Percentiles rank a stretch among this genome's conserved stretches.
phyloP scores from a whole-genome alignment of 768 basidiomycete genomes.

The Paxillus involutus region DNA sequence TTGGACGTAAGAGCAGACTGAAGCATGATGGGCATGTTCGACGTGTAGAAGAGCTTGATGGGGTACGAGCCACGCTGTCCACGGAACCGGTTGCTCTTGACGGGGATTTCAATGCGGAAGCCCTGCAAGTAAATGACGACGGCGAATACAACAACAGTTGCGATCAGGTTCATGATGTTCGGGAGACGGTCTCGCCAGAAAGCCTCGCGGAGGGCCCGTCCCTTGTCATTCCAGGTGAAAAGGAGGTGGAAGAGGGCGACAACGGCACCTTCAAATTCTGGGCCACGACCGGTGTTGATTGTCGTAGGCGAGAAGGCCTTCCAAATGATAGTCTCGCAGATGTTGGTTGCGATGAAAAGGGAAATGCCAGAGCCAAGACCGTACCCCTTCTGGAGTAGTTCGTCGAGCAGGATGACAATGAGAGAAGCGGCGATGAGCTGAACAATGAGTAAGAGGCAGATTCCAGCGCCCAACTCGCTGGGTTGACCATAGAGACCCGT shows the following conservation, averaged over 20 bases:
- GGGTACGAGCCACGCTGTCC: conserved; percentile 97
- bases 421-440: conserved; percentile 92
- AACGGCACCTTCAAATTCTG: conserved; percentile 97
- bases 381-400: conserved; percentile 98
- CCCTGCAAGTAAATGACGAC: conserved; percentile 98
- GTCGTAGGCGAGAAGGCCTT: conserved; percentile 99
- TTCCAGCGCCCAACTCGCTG: conserved; percentile 89
- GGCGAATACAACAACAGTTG: conserved; percentile 89
- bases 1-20: conserved; percentile 91
- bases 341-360: conserved; percentile 99
- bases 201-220: conserved; percentile 93
- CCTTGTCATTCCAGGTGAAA: conserved; percentile 99
- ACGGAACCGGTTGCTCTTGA: conserved; percentile 94
- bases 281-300: conserved; percentile 95
- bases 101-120: conserved; percentile 97
- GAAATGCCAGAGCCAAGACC: conserved; percentile 98
- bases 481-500: conserved; percentile 97
- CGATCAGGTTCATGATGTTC: conserved; percentile 96
- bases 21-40: conserved; percentile 99
- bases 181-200: conserved; percentile 98
- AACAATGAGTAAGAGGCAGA: conserved; percentile 94
- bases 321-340: conserved; percentile 99
- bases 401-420: conserved; percentile 97
- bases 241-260: conserved; percentile 96
- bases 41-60: conserved; percentile 98